Base-by-base conservation (phyloP, 2,329 filamentous ascomycete genomes). In the Penicillium decumbens region DNA sequence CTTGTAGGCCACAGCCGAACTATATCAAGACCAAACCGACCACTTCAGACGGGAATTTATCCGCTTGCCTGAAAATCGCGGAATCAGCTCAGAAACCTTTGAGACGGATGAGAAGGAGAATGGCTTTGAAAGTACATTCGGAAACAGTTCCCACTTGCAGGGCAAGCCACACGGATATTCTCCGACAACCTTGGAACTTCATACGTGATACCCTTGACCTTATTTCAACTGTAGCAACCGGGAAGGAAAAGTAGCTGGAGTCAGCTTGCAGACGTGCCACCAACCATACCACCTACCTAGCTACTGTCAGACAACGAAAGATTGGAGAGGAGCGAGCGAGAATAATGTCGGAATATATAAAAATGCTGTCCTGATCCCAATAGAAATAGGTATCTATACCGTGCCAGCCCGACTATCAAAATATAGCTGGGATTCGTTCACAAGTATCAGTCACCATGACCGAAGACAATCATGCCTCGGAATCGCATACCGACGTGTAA, bases 401-500 rank as follows among this genome's bases (percentile, higher is more conserved):
- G 39, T 29, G n/a, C 25, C 24, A 28, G 23, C 27, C 18, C 12
- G 32, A 29, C 13, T 15, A 35, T 15, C 40, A 28, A 6, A 41
- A 28, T 25, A 6, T 18, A 27, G 20, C 24, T 24, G 10, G 30
- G 28, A 30, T n/a, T 35, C 6, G 3, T n/a, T 7, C n/a, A 8
- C 9, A 33, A 43, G 29, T 30, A 47, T 24, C 20, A 43, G 8
- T 8, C 33, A 49, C 6, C 6, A 49, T 49, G 46, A 15, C 28
- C 13, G 18, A 35, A 43, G 25, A 29, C 12, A 27, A 27, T 9
- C 15, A 32, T 35, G 33, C 27, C 20, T 33, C 27, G 23, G 48
- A 49, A 35, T 54, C 54, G 8, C 43, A 54, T 9, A 56, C 54
- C 3, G 54, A 56, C 50, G 54, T 56, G 54, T 56, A 49, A 54